Percentiles rank a stretch among this genome's conserved stretches.
phyloP scores from a whole-genome alignment of 1,139 yeast genomes.

The Debaryomyces nepalensis region DNA sequence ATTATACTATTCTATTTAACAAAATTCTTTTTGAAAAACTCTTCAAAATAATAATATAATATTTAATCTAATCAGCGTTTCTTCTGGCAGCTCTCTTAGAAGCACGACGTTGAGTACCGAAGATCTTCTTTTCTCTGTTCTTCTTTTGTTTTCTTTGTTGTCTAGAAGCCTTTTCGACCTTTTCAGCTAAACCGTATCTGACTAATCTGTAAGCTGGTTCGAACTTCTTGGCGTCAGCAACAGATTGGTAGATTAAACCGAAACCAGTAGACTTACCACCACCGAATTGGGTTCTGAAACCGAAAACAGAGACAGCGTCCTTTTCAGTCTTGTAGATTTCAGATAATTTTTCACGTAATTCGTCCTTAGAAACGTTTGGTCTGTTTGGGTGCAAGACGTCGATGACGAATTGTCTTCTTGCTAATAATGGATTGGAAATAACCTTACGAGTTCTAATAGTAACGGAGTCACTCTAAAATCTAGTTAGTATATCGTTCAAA shows the following conservation, averaged over 20 bases:
- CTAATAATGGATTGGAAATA: slow-evolving; percentile 98
- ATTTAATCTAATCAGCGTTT: slow-evolving; percentile 51
- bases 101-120: slow-evolving; percentile 96
- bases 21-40: slow-evolving; percentile 14
- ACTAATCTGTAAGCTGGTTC: slow-evolving; percentile 99
- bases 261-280: slow-evolving; percentile 99
- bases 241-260: slow-evolving; percentile 98
- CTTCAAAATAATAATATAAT: slow-evolving; percentile 19
- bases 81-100: slow-evolving; percentile 89
- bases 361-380: slow-evolving; percentile 99
- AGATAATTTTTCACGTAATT: slow-evolving; percentile 97
- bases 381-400: slow-evolving; percentile 99
- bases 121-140: slow-evolving; percentile 99
- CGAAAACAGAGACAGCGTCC: slow-evolving; percentile 98
- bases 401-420: slow-evolving; percentile 99
- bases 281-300: slow-evolving; percentile 99
- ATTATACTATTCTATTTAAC: slow-evolving; percentile 22
- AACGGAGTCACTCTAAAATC: slow-evolving; percentile 89
- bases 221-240: slow-evolving; percentile 96
- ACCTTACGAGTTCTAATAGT: slow-evolving; percentile 99
- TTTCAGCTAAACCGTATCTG: slow-evolving; percentile 96
- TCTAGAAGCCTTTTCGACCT: slow-evolving; percentile 97
- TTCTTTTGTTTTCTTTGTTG: slow-evolving; percentile 99
- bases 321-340: slow-evolving; percentile 97
- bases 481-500: slow-evolving; percentile 37